phyloP scores from a whole-genome alignment of 805 yeast species.

The Saturnispora gosingensis region DNA sequence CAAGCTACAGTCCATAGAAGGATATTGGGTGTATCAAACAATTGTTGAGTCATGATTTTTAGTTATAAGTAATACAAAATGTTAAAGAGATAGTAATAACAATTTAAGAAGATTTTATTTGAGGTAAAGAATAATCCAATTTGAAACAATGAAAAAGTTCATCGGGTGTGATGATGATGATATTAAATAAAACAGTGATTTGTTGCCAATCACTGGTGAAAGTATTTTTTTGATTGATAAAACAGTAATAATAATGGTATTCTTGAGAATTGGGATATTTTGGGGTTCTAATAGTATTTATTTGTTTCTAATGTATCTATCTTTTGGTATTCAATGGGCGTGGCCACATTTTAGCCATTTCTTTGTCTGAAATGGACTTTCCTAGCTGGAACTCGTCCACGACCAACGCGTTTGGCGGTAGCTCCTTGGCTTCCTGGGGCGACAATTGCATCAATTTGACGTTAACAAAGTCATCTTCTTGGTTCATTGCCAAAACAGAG shows the following conservation, averaged over 20 bases:
- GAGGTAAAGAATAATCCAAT: neutral
- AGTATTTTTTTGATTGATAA: no score
- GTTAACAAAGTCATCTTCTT: slow-evolving; percentile 35
- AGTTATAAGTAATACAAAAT: neutral
- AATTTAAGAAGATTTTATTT: neutral
- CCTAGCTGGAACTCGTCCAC: slow-evolving; percentile 26
- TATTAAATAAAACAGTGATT: neutral
- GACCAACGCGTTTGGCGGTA: slow-evolving; percentile 18
- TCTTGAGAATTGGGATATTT: neutral
- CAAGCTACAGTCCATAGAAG: neutral
- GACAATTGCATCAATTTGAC: slow-evolving; percentile 39
- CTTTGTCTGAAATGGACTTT: slow-evolving; percentile 26
- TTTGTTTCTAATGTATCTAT: neutral
- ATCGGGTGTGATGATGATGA: no score
- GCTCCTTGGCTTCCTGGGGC: slow-evolving; percentile 44
- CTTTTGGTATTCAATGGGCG: slow-evolving; percentile 13
- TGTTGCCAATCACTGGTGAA: no score
- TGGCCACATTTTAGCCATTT: slow-evolving; percentile 18
- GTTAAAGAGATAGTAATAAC: neutral
- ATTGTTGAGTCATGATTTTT: neutral
- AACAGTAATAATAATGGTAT: neutral
- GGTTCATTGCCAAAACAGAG: slow-evolving; percentile 12
- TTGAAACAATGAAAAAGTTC: no score
- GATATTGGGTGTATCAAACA: neutral
- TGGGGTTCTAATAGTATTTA: neutral